Base-by-base conservation (phyloP, 331 rosid species). In the Prunus yedoensis region DNA sequence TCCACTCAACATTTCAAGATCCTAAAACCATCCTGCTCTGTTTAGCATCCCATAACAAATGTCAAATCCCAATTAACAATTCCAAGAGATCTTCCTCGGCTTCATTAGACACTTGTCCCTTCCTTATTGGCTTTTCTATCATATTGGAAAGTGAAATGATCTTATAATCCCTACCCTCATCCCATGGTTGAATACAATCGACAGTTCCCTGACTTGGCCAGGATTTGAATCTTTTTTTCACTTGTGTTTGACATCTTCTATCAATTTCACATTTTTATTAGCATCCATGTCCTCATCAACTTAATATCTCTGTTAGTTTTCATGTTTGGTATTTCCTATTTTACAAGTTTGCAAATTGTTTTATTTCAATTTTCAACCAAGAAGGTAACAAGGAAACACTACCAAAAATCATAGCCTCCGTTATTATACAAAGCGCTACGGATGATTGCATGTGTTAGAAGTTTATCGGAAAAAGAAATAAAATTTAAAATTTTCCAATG, bases 71-170 rank as follows among this genome's bases (percentile, higher is more conserved):
- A 27, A n/a, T 57, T 27, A 15, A 27, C 73, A 47, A 61, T 64
- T 66, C 65, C 54, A 54, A 66, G 57, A 67, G 65, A 65, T 62
- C 66, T 67, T 73, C 65, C 49, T 53, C 32, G 78, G 70, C 45
- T 79, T 66, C 54, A 5, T 21, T 30, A 49, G 47, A 66, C 83
- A 57, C 41, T 65, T 73, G 64, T 65, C 60, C 47, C 47, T 59
- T 58, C 30, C 76, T 35, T 69, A 70, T 10, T 70, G 76, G 81
- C 47, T 14, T 43, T 28, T 68, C n/a, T 17, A 20, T 68, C 20
- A 5, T 68, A 18, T 52, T 70, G 64, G 62, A 52, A 70, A 70
- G 27, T 52, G 64, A 70, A 70, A 70, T 41, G 8, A 45, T 66
- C 14, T 35, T 56, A 3, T 49, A 49, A 49, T 49, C 53, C 16